Conservation (phyloP, 2,329 filamentous ascomycete species). For the Aspergillus ochraceoroseus region DNA sequence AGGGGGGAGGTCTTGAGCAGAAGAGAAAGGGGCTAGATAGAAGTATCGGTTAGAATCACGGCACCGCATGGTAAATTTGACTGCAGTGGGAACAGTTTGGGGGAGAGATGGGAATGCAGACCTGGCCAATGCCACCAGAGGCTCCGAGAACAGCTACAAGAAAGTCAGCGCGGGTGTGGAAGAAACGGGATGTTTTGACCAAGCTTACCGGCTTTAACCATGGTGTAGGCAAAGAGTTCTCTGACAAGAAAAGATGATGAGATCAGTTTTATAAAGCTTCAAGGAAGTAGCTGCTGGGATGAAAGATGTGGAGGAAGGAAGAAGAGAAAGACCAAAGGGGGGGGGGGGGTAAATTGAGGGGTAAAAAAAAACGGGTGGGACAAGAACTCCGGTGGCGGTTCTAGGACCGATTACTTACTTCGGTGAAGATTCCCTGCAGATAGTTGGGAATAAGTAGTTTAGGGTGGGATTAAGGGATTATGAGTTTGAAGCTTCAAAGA, state of each 20-base stretch:
- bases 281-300: conserved; percentile 3
- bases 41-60: conserved; percentile 2
- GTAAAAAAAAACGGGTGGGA: conserved; percentile 10
- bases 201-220: conserved; percentile 47
- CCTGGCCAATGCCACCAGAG: conserved; percentile 97
- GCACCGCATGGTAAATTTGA: conserved; percentile 1
- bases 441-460: too few species aligned
- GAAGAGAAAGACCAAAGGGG: conserved; percentile 3
- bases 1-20: conserved; percentile 87
- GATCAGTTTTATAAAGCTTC: conserved; percentile 2
- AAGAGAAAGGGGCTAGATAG: conserved; percentile 84
- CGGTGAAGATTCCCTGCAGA: too few species aligned
- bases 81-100: background rate
- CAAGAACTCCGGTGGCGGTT: conserved; percentile 1
- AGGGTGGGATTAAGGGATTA: too few species aligned
- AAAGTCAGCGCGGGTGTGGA: background rate
- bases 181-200: background rate
- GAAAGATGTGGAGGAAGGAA: conserved; percentile 7
- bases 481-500: background rate
- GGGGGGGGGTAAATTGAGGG: conserved; percentile 17
- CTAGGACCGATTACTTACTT: conserved; percentile 8
- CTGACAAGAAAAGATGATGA: background rate
- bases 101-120: conserved; percentile 43
- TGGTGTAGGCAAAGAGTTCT: conserved; percentile 29
- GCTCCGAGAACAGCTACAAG: conserved; percentile 76